Base-by-base conservation (phyloP, 371 early-diverging fungal species). In the Syncephalastrum sp. region DNA sequence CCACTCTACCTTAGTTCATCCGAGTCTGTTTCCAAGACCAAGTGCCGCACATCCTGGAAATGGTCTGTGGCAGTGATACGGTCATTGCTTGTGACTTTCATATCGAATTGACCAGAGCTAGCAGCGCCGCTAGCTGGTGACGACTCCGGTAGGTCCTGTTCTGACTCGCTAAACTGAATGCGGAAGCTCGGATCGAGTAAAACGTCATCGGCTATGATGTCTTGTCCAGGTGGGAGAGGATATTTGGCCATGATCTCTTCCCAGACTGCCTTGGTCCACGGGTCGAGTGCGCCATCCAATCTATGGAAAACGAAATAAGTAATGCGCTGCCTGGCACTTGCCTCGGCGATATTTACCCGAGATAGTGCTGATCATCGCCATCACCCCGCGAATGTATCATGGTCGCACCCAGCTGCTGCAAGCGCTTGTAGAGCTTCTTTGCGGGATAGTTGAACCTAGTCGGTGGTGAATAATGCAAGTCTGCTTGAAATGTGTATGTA, bases 331-430 rank as follows among this genome's bases (percentile, higher is more conserved):
- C 21, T 29, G 7, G 1, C 21, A 44, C 27, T 7, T 12, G 43
- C 5, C 38, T n/a, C 13, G 2, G 25, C 14, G 1, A 16, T 45
- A 24, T 55, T 73, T 77, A 85, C 83, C 99, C 99, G 52, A 94
- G 71, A 63, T 90, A 91, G 69, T 99, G 98, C 71, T 98, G 98
- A 68, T 96, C 97, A 68, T 99, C 98, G 42, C 97, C 97, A 61
- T 93, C 92, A 3, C 94, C 96, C 53, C 93, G 81, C 6, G 72
- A 70, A 15, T 86, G 59, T 7, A 99, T 42, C 38, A 90, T 74
- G 24, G 58, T 65, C 0, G 93, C 99, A 24, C 99, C 99, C 15
- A 99, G 77, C 59, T 95, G 94, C 57, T 77, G 55, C 53, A 99
- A 70, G 50, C 98, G 80, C 54, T 91, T 91, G 70, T 85, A 85